Evolutionary conservation across 208 protist genomes (phyloP).

Genomic region (Trichomonas gallinae): DNA sequence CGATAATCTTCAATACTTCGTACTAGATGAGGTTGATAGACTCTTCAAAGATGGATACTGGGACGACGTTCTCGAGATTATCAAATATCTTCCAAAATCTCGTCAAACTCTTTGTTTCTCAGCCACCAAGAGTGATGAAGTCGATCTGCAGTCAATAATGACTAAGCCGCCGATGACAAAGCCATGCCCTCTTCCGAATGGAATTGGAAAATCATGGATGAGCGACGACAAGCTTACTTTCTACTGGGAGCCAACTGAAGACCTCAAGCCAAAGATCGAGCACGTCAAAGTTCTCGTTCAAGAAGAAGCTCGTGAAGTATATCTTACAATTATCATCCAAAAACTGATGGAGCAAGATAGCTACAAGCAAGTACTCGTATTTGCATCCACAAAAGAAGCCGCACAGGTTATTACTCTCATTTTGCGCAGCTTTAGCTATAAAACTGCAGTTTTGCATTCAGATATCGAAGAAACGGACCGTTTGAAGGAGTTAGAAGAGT

Average conservation of each 20-base stretch:
- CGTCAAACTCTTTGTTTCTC: slow-evolving; percentile 58
- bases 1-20: slow-evolving; percentile 35
- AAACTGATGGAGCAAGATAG: background rate
- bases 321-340: background rate
- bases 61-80: slow-evolving; percentile 30
- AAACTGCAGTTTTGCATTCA: background rate
- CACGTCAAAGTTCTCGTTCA: background rate
- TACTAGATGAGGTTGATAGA: slow-evolving; percentile 54
- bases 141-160: background rate
- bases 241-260: background rate
- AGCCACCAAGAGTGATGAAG: slow-evolving; percentile 49
- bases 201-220: background rate
- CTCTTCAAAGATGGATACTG: slow-evolving; percentile 44
- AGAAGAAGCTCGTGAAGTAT: background rate
- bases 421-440: background rate
- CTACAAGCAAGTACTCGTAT: background rate
- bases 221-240: background rate
- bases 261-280: background rate
- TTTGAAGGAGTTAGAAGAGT: slow-evolving; percentile 50
- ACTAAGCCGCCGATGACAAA: background rate
- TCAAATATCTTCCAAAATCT: slow-evolving; percentile 14
- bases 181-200: background rate
- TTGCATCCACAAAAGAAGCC: background rate
- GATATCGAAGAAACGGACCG: slow-evolving; percentile 36
- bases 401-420: background rate